Conservation (phyloP, 257 asterid genomes). For the Leptodermis oblonga region DNA sequence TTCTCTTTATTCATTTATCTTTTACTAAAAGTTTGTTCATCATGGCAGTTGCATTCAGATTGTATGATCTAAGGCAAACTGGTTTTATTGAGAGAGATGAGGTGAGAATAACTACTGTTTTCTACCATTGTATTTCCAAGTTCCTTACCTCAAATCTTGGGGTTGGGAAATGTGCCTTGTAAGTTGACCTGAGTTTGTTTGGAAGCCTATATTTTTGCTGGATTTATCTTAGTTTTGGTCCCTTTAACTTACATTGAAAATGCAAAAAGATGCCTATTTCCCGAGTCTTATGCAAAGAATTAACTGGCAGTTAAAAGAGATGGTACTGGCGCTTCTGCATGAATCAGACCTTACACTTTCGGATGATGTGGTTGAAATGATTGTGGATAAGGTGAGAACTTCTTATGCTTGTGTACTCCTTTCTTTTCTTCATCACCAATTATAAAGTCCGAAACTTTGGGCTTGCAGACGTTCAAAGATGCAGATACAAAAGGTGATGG, state of each 20-base stretch:
- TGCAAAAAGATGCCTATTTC: background rate
- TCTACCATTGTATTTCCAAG: background rate
- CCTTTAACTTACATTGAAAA: background rate
- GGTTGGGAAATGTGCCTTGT: background rate
- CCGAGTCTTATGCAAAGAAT: background rate
- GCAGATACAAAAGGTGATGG: conserved; percentile 82
- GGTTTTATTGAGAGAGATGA: conserved; percentile 82
- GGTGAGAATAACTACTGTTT: conserved; percentile 26
- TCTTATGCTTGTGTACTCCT: conserved; percentile 1
- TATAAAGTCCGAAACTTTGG: background rate
- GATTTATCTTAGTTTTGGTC: background rate
- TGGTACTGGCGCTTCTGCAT: conserved; percentile 80
- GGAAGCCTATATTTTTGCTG: background rate
- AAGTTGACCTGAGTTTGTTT: background rate
- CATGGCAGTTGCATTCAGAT: conserved; percentile 68
- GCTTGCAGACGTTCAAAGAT: conserved; percentile 53
- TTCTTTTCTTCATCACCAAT: background rate
- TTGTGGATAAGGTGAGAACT: conserved; percentile 64
- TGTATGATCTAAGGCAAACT: conserved; percentile 76
- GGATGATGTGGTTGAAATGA: conserved; percentile 62
- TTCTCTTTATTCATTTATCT: conserved; percentile 1
- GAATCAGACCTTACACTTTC: conserved; percentile 85
- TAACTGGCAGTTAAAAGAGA: conserved; percentile 65
- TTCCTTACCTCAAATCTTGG: background rate
- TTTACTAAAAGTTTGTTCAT: conserved; percentile 6